These are phyloP conservation scores for Microstegium vimineum DNA, from an alignment of 176 grass and related monocot genomes.

Conservation along the genomic window DNA sequence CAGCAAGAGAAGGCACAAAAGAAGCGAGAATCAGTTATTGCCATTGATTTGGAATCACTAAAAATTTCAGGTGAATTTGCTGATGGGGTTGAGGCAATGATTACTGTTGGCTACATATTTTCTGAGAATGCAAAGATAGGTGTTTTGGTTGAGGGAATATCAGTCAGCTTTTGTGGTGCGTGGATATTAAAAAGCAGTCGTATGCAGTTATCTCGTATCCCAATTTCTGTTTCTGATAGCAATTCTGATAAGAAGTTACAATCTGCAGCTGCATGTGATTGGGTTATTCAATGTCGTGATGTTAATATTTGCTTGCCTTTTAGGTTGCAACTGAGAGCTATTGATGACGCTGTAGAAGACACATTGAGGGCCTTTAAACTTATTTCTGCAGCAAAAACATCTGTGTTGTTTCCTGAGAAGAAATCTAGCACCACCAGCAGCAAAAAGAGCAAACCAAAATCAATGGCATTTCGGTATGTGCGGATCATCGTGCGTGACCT, in stretches of 20 bases:
- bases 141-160: slow-evolving; percentile 79
- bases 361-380: slow-evolving; percentile 73
- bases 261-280: slow-evolving; percentile 62
- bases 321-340: slow-evolving; percentile 89
- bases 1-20: slow-evolving; percentile 57
- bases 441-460: slow-evolving; percentile 71
- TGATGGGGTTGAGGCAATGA: slow-evolving; percentile 83
- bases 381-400: slow-evolving; percentile 75
- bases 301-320: slow-evolving; percentile 85
- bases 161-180: slow-evolving; percentile 63
- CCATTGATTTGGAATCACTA: slow-evolving; percentile 83
- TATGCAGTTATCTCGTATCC: slow-evolving; percentile 85
- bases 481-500: slow-evolving; percentile 71
- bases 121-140: slow-evolving; percentile 98
- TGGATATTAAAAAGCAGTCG: slow-evolving; percentile 70
- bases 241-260: slow-evolving; percentile 63
- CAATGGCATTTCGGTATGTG: slow-evolving; percentile 60
- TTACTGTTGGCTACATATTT: slow-evolving; percentile 88
- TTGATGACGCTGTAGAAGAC: slow-evolving; percentile 98
- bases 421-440: slow-evolving; percentile 47
- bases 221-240: slow-evolving; percentile 61
- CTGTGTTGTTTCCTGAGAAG: slow-evolving; percentile 74
- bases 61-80: slow-evolving; percentile 84
- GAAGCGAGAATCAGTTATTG: slow-evolving; percentile 86
- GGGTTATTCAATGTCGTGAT: slow-evolving; percentile 88